A percentile compares a stretch with the other conserved stretches of the same genome.
Evolutionary conservation across 805 yeast genomes (phyloP).

Genomic region (Wickerhamiella qilinensis): DNA sequence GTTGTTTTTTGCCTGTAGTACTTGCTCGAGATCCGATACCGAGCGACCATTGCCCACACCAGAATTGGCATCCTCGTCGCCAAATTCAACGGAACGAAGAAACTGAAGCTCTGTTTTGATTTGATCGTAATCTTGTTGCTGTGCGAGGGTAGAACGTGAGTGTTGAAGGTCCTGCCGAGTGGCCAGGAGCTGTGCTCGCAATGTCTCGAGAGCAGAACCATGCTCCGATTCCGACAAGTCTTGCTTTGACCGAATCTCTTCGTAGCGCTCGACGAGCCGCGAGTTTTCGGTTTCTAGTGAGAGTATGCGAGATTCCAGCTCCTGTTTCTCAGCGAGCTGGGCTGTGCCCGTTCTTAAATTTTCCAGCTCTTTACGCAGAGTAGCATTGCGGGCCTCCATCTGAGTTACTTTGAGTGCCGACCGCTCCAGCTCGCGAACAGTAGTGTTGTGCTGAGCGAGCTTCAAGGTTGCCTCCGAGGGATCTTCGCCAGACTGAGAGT

Average conservation of each 20-base stretch:
- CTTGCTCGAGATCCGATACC: not conserved
- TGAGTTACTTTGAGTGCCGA: slow-evolving; percentile 52
- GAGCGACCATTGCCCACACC: not conserved
- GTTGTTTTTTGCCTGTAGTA: slow-evolving; percentile 4
- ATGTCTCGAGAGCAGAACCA: not conserved
- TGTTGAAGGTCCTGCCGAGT: slow-evolving; percentile 3
- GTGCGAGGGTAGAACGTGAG: slow-evolving; percentile 3
- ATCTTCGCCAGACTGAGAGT: slow-evolving; percentile 16
- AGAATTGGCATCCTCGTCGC: not conserved
- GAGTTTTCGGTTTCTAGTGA: slow-evolving; percentile 11
- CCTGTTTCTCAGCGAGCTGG: slow-evolving; percentile 3
- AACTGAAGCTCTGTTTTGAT: slow-evolving; percentile 55
- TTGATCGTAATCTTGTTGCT: slow-evolving; percentile 49
- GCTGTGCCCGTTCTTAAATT: slow-evolving; percentile 24
- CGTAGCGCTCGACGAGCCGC: slow-evolving; percentile 5
- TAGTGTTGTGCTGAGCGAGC: slow-evolving; percentile 36
- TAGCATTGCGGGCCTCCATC: slow-evolving; percentile 64
- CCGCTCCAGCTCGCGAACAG: slow-evolving; percentile 60
- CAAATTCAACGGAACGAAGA: slow-evolving; percentile 53
- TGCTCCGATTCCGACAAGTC: not conserved
- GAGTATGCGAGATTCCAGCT: slow-evolving; percentile 9
- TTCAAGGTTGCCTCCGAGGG: slow-evolving; percentile 3
- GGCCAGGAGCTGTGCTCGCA: slow-evolving; percentile 3
- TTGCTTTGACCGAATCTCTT: slow-evolving; percentile 8
- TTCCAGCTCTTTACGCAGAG: slow-evolving; percentile 49